Evolutionary conservation across 345 rosid genomes (phyloP).

Genomic region (Litchi chinensis): DNA sequence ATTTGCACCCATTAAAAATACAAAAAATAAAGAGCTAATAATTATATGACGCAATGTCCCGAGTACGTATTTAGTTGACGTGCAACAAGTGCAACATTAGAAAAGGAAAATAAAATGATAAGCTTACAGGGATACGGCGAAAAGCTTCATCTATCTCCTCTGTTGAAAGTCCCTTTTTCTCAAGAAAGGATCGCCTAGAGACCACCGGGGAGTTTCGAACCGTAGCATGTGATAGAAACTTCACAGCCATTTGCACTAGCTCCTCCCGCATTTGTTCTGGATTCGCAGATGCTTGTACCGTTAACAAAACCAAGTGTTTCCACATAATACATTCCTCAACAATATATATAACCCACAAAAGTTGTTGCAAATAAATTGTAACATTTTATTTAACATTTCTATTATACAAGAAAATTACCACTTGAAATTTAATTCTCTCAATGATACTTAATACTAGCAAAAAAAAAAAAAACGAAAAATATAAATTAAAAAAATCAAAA

Average conservation of each 20-base stretch:
- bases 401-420: not conserved
- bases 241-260: constrained; percentile 34
- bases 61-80: not conserved
- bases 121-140: constrained; percentile 28
- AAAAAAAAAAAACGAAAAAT: not conserved
- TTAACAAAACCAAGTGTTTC: not conserved
- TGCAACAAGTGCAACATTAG: not conserved
- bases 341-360: not conserved
- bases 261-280: constrained; percentile 28
- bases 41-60: not conserved
- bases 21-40: not conserved
- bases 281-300: constrained; percentile 4
- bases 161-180: constrained; percentile 31
- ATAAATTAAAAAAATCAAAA: not conserved
- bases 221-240: constrained; percentile 28
- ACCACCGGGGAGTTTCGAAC: constrained; percentile 25
- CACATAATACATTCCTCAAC: not conserved
- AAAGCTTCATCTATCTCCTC: constrained; percentile 40
- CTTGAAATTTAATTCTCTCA: not conserved
- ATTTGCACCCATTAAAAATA: constrained; percentile 3
- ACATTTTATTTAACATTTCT: not conserved
- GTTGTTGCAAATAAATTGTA: not conserved
- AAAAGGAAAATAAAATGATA: constrained; percentile 8
- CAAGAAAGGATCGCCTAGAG: constrained; percentile 31
- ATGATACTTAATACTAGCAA: not conserved